Conservation (phyloP, 495 filamentous ascomycete species). For the Annulohypoxylon moriforme region DNA sequence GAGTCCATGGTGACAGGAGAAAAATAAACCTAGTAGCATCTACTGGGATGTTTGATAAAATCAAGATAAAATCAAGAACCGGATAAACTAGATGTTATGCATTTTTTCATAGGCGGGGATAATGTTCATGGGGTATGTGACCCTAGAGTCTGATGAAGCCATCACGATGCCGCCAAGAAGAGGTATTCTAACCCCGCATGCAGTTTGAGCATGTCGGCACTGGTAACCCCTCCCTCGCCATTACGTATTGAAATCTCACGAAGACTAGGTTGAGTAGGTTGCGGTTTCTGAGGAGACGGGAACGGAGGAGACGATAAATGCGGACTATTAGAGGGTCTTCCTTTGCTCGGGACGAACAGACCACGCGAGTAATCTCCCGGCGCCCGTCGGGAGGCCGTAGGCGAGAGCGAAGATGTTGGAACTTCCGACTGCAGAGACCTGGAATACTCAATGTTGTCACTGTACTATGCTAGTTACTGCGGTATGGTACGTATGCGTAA, state of each 20-base stretch:
- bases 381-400: conserved; percentile 5
- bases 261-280: conserved; percentile 11
- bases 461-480: no score
- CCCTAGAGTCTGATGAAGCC: conserved; percentile 32
- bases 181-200: conserved; percentile 31
- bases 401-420: conserved; percentile 9
- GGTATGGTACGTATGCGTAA: not conserved
- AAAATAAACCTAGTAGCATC: conserved; percentile 2
- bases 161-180: conserved; percentile 34
- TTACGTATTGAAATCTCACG: conserved; percentile 24
- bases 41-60: not conserved
- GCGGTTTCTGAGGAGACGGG: not conserved
- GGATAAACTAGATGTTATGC: not conserved
- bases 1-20: not conserved
- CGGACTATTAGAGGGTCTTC: conserved; percentile 18
- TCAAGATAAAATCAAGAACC: not conserved
- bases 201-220: conserved; percentile 11
- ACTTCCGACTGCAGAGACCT: not conserved
- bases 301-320: conserved; percentile 3
- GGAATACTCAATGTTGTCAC: conserved; percentile 4
- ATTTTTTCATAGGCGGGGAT: not conserved
- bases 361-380: conserved; percentile 34
- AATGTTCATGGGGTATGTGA: conserved; percentile 15
- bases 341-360: conserved; percentile 22
- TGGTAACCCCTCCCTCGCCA: conserved; percentile 20